Evolutionary conservation across 345 rosid genomes (phyloP), one percentile per base, ranked within the genome.

Genomic region (Anastatica hierochuntica): DNA sequence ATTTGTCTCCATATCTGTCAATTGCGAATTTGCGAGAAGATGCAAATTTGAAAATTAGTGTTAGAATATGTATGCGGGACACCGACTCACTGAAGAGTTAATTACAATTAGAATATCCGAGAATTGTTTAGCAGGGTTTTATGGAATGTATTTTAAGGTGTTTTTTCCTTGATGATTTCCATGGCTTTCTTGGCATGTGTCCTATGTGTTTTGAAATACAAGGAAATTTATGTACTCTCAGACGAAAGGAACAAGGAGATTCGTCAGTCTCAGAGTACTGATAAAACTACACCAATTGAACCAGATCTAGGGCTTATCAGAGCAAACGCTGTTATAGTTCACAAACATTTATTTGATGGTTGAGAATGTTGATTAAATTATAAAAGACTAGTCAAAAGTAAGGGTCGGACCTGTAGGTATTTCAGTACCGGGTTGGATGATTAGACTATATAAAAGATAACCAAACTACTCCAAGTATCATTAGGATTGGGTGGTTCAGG

Each of bases 1-100:
- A 59, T 92, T 92, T 52, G 98, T 75, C 81, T 92, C 97, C 69
- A 92, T 72, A 63, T 85, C 97, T 92, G 83, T 56, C 70, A 71
- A 17, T 29, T 46, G 9, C 16, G 2, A 16, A n/a, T n/a, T n/a
- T n/a, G n/a, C n/a, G 8, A 69, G 43, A 45, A 8, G 35, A 19
- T 37, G 12, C 33, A 36, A 37, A 14, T 30, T 24, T 18, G 2
- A 50, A 9, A n/a, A 14, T n/a, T 24, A 51, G 44, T 23, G 23
- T 26, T 34, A 2, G 15, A 34, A 29, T 29, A 8, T 29, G 33
- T 8, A 21, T 21, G 2, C 2, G 24, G 5, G 5, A 21, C 24
- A 21, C 24, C 24, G 24, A 21, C 24, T 21, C 24, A 21, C 24
- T 21, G 24, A 5, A 21, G 24, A 21, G 2, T 21, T 5, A 21